Conservation (phyloP, 2,329 filamentous ascomycete genomes). For the Torrubiella hemipterigena region DNA sequence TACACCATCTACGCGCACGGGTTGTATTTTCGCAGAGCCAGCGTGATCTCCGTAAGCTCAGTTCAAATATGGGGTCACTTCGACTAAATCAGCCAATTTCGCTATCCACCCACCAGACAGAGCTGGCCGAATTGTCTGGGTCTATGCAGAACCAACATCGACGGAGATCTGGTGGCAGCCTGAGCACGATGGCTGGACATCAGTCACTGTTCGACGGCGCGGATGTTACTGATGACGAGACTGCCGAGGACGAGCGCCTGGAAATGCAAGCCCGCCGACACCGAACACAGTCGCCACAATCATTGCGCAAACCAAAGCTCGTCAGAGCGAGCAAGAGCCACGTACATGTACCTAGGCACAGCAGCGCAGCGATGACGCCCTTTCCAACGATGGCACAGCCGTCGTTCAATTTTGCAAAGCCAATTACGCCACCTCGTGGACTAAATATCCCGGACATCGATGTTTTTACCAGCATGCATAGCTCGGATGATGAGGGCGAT, state of each 20-base stretch:
- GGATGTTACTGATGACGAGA: constrained; percentile 30
- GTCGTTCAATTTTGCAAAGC: constrained; percentile 28
- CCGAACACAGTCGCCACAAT: constrained; percentile 12
- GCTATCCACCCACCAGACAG: constrained; percentile 9
- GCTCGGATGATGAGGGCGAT: too few species aligned
- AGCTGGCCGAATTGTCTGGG: constrained; percentile 13
- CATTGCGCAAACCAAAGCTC: constrained; percentile 25
- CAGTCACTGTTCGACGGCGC: constrained; percentile 22
- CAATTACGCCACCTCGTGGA: constrained; percentile 11
- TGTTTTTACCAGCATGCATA: too few species aligned
- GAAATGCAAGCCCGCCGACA: constrained; percentile 25
- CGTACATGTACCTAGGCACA: constrained; percentile 17
- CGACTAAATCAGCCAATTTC: constrained; percentile 10
- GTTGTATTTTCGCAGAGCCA: constrained; percentile 59
- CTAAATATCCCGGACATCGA: too few species aligned
- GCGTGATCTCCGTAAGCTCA: constrained; percentile 41
- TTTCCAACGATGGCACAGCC: constrained; percentile 5
- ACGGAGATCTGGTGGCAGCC: constrained; percentile 37
- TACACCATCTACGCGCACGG: constrained; percentile 54
- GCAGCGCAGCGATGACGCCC: constrained; percentile 5
- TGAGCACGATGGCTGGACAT: constrained; percentile 25
- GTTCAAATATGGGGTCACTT: constrained; percentile 15
- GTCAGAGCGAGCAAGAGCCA: constrained; percentile 29
- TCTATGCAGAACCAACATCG: constrained; percentile 25
- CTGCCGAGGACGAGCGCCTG: constrained; percentile 29